Conservation (phyloP, 441 rosid species). For the Populus trichocarpa region DNA sequence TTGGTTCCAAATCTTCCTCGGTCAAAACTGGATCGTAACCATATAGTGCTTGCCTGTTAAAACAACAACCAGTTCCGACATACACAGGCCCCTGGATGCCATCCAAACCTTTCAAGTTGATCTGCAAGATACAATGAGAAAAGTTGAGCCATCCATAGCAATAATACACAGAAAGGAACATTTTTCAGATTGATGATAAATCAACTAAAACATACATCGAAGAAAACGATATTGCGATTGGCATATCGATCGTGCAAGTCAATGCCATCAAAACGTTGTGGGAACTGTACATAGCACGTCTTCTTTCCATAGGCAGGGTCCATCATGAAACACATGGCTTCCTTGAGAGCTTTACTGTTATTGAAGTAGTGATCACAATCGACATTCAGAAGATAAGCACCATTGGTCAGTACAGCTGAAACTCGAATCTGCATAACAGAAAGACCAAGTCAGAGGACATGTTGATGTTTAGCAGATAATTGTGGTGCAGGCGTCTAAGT, state of each 20-base stretch:
- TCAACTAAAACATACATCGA: constrained; percentile 58
- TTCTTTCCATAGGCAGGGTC: constrained; percentile 82
- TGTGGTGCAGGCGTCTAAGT: not conserved
- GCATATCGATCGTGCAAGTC: constrained; percentile 98
- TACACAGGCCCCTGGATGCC: constrained; percentile 98
- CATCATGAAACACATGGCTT: constrained; percentile 99
- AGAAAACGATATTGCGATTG: constrained; percentile 95
- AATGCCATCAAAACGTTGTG: constrained; percentile 98
- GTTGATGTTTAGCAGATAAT: not conserved
- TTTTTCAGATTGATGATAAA: constrained; percentile 11
- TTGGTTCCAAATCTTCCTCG: constrained; percentile 90
- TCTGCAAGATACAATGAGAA: constrained; percentile 41
- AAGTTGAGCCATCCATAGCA: not conserved
- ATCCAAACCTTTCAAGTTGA: constrained; percentile 93
- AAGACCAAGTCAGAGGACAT: constrained; percentile 19
- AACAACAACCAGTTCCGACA: constrained; percentile 98
- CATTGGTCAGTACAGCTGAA: constrained; percentile 96
- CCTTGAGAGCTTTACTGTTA: constrained; percentile 93
- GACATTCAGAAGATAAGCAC: constrained; percentile 93
- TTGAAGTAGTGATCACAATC: constrained; percentile 99
- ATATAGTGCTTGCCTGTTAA: constrained; percentile 92
- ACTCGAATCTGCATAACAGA: constrained; percentile 72
- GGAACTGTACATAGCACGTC: constrained; percentile 97
- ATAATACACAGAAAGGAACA: not conserved
- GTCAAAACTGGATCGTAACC: constrained; percentile 97